These are phyloP conservation scores for Metschnikowia aberdeeniae DNA, from an alignment of 805 yeast species.

Conservation along the genomic window DNA sequence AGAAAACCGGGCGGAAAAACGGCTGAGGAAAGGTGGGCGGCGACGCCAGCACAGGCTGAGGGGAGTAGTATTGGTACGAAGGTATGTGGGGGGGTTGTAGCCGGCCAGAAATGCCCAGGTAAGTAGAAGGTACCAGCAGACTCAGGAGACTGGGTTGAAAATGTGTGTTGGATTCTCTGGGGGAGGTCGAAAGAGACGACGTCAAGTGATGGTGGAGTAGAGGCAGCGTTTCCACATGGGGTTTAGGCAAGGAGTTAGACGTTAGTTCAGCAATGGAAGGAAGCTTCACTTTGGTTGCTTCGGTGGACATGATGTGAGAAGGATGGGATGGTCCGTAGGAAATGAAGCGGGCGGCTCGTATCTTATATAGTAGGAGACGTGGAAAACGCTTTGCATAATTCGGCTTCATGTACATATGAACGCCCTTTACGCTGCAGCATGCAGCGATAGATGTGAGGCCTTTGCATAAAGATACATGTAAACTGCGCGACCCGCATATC, in stretches of 20 bases:
- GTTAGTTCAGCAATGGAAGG: slow-evolving; percentile 20
- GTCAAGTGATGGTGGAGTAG: slow-evolving; percentile 3
- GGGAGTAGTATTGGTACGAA: slow-evolving; percentile 6
- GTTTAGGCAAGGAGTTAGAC: neutral
- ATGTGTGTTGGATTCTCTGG: neutral
- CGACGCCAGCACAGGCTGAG: slow-evolving; percentile 1
- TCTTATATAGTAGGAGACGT: neutral
- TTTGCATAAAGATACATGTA: neutral
- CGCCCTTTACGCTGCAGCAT: neutral
- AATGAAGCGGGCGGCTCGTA: no score
- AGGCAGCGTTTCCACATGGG: slow-evolving; percentile 5
- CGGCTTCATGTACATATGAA: slow-evolving; percentile 3
- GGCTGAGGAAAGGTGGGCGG: slow-evolving; percentile 4
- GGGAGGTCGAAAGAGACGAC: neutral
- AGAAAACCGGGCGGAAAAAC: slow-evolving; percentile 5
- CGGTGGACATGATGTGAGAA: slow-evolving; percentile 2
- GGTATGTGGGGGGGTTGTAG: slow-evolving; percentile 1
- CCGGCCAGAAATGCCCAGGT: neutral
- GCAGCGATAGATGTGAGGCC: slow-evolving; percentile 5
- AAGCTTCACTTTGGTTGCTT: slow-evolving; percentile 12
- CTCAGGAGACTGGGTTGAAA: neutral
- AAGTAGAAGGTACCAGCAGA: neutral
- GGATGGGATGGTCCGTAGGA: slow-evolving; percentile 1
- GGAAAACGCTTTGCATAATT: slow-evolving; percentile 1
- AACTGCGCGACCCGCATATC: neutral